Evolutionary conservation across 345 rosid genomes (phyloP).

Genomic region (Eucalyptus paniculata): DNA sequence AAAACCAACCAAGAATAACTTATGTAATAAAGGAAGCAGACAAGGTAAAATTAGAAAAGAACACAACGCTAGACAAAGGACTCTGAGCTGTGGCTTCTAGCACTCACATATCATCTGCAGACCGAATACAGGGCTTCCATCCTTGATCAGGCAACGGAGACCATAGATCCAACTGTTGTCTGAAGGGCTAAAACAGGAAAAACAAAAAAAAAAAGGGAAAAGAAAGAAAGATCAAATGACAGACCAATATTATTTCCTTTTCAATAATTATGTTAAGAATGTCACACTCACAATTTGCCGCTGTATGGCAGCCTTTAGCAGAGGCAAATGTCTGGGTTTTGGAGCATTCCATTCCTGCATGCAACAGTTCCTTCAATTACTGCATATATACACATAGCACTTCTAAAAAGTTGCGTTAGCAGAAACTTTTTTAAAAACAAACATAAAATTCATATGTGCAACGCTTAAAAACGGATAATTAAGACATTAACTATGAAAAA

Average conservation of each 20-base stretch:
- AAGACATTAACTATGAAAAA: not conserved
- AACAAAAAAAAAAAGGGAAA: not conserved
- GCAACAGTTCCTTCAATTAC: not conserved
- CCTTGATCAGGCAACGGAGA: constrained; percentile 75
- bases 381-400: not conserved
- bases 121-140: constrained; percentile 61
- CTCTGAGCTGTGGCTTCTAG: not conserved
- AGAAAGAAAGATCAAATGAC: not conserved
- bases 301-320: constrained; percentile 52
- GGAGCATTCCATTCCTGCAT: constrained; percentile 95
- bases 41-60: not conserved
- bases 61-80: not conserved
- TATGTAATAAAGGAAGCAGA: not conserved
- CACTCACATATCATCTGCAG: constrained; percentile 34
- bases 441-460: not conserved
- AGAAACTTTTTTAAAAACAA: not conserved
- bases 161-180: constrained; percentile 69
- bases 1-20: not conserved
- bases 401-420: not conserved
- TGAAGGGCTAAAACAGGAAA: constrained; percentile 23
- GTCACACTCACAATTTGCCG: constrained; percentile 41
- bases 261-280: not conserved
- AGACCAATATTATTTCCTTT: not conserved
- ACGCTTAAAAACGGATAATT: not conserved
- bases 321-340: constrained; percentile 54